These are phyloP conservation scores for Bassia scoparia DNA, from an alignment of 148 eudicot species.

Conservation along the genomic window DNA sequence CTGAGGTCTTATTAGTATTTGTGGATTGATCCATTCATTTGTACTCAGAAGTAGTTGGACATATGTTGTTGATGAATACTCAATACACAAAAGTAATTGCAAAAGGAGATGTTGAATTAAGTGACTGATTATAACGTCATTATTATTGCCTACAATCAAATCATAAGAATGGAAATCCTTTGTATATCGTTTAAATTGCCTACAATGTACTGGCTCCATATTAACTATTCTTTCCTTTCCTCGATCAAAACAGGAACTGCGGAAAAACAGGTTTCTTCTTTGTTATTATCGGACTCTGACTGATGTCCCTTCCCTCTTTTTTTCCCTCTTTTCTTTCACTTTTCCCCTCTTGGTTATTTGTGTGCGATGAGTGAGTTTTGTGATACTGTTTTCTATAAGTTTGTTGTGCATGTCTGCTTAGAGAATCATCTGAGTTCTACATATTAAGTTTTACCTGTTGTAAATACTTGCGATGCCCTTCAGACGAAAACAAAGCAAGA, in stretches of 20 bases:
- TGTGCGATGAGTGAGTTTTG: too few species aligned
- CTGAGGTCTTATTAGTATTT: neutral
- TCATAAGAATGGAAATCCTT: neutral
- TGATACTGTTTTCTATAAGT: too few species aligned
- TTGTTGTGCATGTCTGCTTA: too few species aligned
- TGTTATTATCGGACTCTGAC: too few species aligned
- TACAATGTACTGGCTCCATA: neutral
- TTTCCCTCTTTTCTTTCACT: neutral
- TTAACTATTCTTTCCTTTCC: neutral
- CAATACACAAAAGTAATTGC: neutral
- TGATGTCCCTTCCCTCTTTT: neutral
- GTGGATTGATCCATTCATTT: too few species aligned
- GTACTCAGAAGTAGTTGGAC: neutral
- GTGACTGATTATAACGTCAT: neutral
- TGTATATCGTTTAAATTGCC: neutral
- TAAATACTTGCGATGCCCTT: neutral
- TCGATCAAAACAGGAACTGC: neutral
- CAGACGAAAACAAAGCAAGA: too few species aligned
- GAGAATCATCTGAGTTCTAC: too few species aligned
- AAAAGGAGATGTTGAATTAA: neutral
- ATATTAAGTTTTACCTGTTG: neutral
- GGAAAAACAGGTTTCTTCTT: too few species aligned
- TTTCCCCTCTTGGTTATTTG: neutral
- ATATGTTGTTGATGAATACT: neutral
- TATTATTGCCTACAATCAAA: neutral